These are phyloP conservation scores for Solanum appendiculatum DNA, from an alignment of 257 asterid species.

Conservation along the genomic window DNA sequence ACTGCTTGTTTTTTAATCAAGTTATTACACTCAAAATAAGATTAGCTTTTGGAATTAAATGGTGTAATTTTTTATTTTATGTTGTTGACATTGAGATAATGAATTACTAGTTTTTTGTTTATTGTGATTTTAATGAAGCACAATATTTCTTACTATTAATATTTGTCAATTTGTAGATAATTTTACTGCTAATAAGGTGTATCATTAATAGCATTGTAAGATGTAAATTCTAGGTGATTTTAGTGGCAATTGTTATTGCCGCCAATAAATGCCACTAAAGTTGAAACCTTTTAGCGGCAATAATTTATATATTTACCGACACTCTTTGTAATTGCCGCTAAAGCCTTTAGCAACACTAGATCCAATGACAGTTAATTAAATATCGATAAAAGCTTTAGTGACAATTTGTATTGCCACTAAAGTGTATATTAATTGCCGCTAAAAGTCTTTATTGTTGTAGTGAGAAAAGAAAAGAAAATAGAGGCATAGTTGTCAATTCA, in stretches of 20 bases:
- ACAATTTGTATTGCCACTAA: no score
- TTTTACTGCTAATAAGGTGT: background rate
- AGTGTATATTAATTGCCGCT: no score
- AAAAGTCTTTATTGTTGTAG: no score
- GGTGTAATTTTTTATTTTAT: background rate
- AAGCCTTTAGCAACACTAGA: no score
- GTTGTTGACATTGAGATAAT: background rate
- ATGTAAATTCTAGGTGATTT: background rate
- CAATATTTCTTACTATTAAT: background rate
- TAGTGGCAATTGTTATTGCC: no score
- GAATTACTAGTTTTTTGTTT: background rate
- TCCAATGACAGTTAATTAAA: no score
- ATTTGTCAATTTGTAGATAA: background rate
- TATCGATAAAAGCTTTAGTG: no score
- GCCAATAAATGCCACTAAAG: no score
- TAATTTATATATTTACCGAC: no score
- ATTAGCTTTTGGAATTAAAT: background rate
- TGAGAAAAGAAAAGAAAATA: no score
- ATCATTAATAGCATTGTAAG: background rate
- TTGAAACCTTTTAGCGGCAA: no score
- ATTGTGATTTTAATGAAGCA: background rate
- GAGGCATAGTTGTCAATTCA: background rate
- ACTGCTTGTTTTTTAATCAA: conserved; percentile 50
- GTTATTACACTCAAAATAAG: background rate
- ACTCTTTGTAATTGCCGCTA: no score